Conservation (phyloP, 441 rosid genomes). For the Aleurites moluccanus region DNA sequence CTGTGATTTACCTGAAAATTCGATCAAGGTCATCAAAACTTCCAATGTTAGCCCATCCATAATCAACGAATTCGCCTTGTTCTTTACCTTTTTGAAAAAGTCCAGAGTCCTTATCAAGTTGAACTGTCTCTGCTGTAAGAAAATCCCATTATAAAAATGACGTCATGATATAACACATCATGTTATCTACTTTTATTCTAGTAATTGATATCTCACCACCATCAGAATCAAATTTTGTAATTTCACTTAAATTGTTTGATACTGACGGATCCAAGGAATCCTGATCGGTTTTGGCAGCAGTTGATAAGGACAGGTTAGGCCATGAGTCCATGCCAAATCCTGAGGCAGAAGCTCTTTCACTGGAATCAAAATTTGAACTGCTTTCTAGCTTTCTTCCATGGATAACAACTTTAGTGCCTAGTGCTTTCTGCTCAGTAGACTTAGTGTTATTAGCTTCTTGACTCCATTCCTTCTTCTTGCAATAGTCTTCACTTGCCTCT, state of each 20-base stretch:
- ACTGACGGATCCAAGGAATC: slow-evolving; percentile 50
- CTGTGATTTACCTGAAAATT: slow-evolving; percentile 78
- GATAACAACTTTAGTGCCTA: slow-evolving; percentile 36
- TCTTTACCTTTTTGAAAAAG: slow-evolving; percentile 62
- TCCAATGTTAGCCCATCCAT: slow-evolving; percentile 89
- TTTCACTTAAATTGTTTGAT: slow-evolving; percentile 46
- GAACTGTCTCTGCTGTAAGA: slow-evolving; percentile 50
- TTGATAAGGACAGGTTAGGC: slow-evolving; percentile 52
- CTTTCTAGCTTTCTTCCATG: slow-evolving; percentile 45
- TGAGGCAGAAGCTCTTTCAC: slow-evolving; percentile 46
- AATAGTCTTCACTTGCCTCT: slow-evolving; percentile 47
- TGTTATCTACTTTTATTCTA: slow-evolving; percentile 18
- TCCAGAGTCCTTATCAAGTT: slow-evolving; percentile 52
- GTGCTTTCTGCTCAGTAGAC: slow-evolving; percentile 42
- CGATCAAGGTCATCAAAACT: slow-evolving; percentile 96
- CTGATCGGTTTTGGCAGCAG: slow-evolving; percentile 45
- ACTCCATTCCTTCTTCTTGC: slow-evolving; percentile 50
- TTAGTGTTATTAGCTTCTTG: slow-evolving; percentile 47
- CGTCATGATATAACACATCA: slow-evolving; percentile 23
- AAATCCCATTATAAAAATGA: slow-evolving; percentile 31
- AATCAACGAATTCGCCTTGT: slow-evolving; percentile 78
- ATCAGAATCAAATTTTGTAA: slow-evolving; percentile 43
- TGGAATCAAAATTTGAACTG: slow-evolving; percentile 40
- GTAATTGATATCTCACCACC: slow-evolving; percentile 44
- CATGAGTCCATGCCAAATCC: slow-evolving; percentile 52